Evolutionary conservation across 495 filamentous ascomycete species (phyloP), one percentile per base, ranked within the genome.

Genomic region (Podospora anserina): DNA sequence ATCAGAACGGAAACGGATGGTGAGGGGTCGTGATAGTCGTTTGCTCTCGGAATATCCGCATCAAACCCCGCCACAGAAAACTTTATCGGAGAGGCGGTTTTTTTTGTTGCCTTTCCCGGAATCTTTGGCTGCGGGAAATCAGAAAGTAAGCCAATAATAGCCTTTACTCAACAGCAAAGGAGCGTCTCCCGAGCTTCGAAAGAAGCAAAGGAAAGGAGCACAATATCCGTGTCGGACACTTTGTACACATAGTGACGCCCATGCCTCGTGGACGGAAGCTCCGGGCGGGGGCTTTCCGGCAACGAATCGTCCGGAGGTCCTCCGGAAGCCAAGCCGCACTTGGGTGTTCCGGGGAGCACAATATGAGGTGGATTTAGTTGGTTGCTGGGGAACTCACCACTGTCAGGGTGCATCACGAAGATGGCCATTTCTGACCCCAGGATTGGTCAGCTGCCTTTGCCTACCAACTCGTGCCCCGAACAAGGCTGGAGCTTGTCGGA

Each of bases 401-500:
- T 23, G 23, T 23, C 1, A 23, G 23, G 23, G 23, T 23, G 23
- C 23, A 23, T 23, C 23, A 23, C 23, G 23, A 23, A 23, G 7
- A 32, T 32, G 4, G 7, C 7, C 30, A 32, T 49, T 16, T 49
- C 39, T 49, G 9, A 11, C 39, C 7, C 39, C 2, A 49, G 6
- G 39, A 49, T 26, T 58, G 55, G 55, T 58, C 55, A 20, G 18
- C 54, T 23, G 54, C 54, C 5, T 18, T 23, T 18, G 3, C 23
- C 55, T 9, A 20, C 23, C 61, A 30, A 63, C 26, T 63, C 23
- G 1, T 23, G 23, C 23, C 23, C 23, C 4, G 30, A 30, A 11
- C 39, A 49, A 63, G 61, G 61, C 61, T 63, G 61, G 30, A 63
- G 61, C 61, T 63, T 44, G 61, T 63, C 23, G 32, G 61, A n/a